Base-by-base conservation (phyloP, 371 early-diverging fungal species). In the Vittaforma corneae region DNA sequence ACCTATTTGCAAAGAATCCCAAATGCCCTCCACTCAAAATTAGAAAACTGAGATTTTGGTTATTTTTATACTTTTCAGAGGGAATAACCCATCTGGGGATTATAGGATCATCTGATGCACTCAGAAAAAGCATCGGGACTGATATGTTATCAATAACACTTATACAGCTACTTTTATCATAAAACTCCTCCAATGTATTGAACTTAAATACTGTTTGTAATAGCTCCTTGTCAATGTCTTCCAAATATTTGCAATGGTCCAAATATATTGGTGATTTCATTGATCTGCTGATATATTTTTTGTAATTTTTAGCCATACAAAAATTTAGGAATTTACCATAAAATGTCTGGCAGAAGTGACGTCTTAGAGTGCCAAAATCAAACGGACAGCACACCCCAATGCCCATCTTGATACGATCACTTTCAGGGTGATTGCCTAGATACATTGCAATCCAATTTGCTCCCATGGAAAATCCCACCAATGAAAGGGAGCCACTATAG, bases 21-120 rank as follows among this genome's bases (percentile, higher is more conserved):
- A 93, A 79, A 74, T 93, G 96, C 2, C 93, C 96, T 52, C 96
- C 96, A 35, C 80, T 76, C 0, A 90, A 89, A 5, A 87, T 84
- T 0, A 88, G 90, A n/a, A 95, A 72, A 1, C 91, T 53, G 33
- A 89, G 82, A 74, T 86, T 81, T 16, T 88, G 88, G 70, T 93
- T 95, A 20, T 78, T 70, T 57, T 73, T 68, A 63, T 82, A 80
- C 70, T 86, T 86, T 38, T 86, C 82, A 29, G 77, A 80, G 1
- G 92, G 90, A 18, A 90, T 85, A n/a, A 83, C 79, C 46, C 83
- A 78, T 2, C 60, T 65, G 0, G 82, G 81, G 2, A 87, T 83
- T 63, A 95, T 84, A 2, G 93, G 93, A 75, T 95, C 96, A 76
- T 93, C 93, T 65, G 84, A 61, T 18, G 92, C 85, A 54, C 85